These are phyloP conservation scores for Pythium angustatum DNA, from an alignment of 352 stramenopile species.

Conservation along the genomic window DNA sequence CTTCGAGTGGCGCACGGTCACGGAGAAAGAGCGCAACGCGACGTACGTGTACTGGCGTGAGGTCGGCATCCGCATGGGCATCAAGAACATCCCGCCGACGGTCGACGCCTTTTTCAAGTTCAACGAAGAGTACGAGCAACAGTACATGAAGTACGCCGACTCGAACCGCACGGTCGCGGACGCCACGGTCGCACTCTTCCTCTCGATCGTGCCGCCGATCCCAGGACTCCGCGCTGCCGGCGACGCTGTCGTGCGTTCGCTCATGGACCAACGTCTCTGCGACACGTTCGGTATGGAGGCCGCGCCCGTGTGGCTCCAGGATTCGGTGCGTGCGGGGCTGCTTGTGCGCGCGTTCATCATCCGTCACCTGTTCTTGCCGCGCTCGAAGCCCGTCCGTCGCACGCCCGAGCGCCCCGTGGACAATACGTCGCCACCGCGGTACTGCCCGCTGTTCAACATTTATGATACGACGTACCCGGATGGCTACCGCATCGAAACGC, in stretches of 20 bases:
- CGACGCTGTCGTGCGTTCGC: slow-evolving; percentile 10
- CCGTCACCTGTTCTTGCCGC: slow-evolving; percentile 18
- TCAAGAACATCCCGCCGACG: slow-evolving; percentile 16
- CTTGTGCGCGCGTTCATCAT: slow-evolving; percentile 12
- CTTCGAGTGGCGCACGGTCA: slow-evolving; percentile 16
- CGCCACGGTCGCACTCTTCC: slow-evolving; percentile 13
- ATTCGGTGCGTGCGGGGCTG: not conserved
- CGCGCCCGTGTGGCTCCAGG: slow-evolving; percentile 9
- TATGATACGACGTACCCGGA: slow-evolving; percentile 17
- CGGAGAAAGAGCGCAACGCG: slow-evolving; percentile 9
- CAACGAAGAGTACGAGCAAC: slow-evolving; percentile 20
- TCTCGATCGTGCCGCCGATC: slow-evolving; percentile 11
- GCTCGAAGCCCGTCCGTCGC: not conserved
- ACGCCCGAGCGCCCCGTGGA: slow-evolving; percentile 17
- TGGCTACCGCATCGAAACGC: slow-evolving; percentile 13
- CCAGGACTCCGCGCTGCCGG: slow-evolving; percentile 3
- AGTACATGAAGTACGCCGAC: slow-evolving; percentile 21
- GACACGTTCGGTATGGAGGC: slow-evolving; percentile 12
- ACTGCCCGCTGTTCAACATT: slow-evolving; percentile 13
- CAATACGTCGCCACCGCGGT: not conserved
- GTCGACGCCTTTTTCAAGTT: slow-evolving; percentile 18
- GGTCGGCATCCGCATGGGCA: slow-evolving; percentile 22
- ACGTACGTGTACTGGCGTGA: slow-evolving; percentile 21
- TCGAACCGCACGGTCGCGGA: slow-evolving; percentile 9
- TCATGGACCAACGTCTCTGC: slow-evolving; percentile 16